These are phyloP conservation scores for Suhomyces faveliae DNA, from an alignment of 805 yeast genomes.

Conservation along the genomic window DNA sequence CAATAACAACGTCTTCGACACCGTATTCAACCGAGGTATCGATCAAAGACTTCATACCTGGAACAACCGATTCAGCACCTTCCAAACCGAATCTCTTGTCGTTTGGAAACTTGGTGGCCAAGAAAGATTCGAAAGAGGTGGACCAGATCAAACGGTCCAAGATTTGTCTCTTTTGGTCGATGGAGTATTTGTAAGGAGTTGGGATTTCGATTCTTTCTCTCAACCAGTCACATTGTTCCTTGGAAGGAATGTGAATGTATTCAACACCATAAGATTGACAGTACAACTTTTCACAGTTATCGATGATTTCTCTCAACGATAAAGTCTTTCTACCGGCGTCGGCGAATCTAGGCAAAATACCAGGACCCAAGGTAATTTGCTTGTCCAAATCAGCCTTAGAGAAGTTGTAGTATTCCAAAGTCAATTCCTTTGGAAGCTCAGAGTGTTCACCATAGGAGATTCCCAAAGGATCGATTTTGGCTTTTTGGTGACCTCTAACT, in stretches of 20 bases:
- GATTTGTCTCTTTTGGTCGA: constrained; percentile 93
- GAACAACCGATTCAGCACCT: constrained; percentile 96
- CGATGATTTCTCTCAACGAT: constrained; percentile 76
- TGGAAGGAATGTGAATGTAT: constrained; percentile 94
- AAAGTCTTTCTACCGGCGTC: constrained; percentile 59
- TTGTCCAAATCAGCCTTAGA: constrained; percentile 79
- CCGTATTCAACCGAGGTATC: constrained; percentile 92
- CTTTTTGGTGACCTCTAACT: constrained; percentile 96
- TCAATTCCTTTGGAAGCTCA: constrained; percentile 77
- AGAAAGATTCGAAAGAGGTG: constrained; percentile 86
- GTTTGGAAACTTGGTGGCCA: constrained; percentile 94
- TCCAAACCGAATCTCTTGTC: constrained; percentile 98
- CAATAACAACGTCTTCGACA: constrained; percentile 92
- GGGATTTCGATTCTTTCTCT: constrained; percentile 96
- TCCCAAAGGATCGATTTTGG: constrained; percentile 92
- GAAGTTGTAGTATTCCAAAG: constrained; percentile 90
- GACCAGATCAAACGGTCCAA: constrained; percentile 97
- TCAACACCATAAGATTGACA: constrained; percentile 90
- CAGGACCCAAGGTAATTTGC: constrained; percentile 92
- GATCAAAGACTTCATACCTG: constrained; percentile 94
- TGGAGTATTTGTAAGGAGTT: constrained; percentile 72
- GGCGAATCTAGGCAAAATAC: constrained; percentile 91
- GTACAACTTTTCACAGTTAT: constrained; percentile 77
- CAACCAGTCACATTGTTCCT: constrained; percentile 96
- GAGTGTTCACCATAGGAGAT: constrained; percentile 77